Base-by-base conservation (phyloP, 352 stramenopile species). In the Phytophthora citricola region DNA sequence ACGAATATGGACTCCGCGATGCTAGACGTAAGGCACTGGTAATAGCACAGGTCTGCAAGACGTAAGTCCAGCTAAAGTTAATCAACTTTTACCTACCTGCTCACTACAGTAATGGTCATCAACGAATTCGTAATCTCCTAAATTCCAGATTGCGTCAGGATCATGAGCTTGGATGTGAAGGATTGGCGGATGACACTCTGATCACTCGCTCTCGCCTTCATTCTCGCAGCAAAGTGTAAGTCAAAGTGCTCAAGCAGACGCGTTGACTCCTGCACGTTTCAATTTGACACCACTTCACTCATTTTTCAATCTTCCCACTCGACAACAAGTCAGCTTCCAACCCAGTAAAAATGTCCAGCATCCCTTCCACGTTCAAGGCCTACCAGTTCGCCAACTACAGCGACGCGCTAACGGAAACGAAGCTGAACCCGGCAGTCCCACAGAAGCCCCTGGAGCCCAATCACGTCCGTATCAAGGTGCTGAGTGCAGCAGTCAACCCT, bases 401-500 rank as follows among this genome's bases (percentile, higher is more conserved):
- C 11, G 50, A 69, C 39, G 47, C 26, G 10, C 38, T 69, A 22
- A 54, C 47, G 12, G 55, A 69, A 32, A 51, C 67, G 49, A 74
- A 73, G 57, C 29, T 78, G 44, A 66, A 71, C 49, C 11, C 40
- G 3, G 32, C 31, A 47, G 60, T 53, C 6, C 5, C 24, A 7
- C 58, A 61, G 26, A 52, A 66, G 20, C 45, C 58, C 11, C 40
- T 78, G 11, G 34, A 66, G 27, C 56, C 55, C 22, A 64, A 57
- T 4, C 34, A 72, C 2, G 48, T 75, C 5, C 49, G 56, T 1
- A 41, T 78, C 22, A 71, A 75, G 14, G 34, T 75, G 0, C 11
- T 44, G 27, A 72, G 56, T 31, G 65, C 70, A 3, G 55, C 49
- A 12, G 17, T 79, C 6, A 79, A 79, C 55, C 72, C 68, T 4